Conservation (phyloP, 1,284 basidiomycete species). For the Peniophora sp. region DNA sequence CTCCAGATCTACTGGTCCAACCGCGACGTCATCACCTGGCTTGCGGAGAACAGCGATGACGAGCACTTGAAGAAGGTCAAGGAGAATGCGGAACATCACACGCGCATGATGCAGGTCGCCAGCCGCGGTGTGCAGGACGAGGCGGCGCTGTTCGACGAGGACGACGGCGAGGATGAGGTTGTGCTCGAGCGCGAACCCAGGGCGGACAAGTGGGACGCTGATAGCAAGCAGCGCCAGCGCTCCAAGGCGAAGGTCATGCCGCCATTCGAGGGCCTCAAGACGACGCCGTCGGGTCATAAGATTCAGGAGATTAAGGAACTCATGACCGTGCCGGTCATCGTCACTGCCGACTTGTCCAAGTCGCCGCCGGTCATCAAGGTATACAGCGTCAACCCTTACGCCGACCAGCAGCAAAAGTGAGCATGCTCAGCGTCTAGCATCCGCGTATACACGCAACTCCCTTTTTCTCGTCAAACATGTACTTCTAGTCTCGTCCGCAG, state of each 20-base stretch:
- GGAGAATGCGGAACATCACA: conserved; percentile 78
- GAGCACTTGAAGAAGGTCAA: conserved; percentile 90
- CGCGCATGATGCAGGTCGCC: conserved; percentile 79
- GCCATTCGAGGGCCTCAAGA: conserved; percentile 75
- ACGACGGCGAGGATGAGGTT: conserved; percentile 73
- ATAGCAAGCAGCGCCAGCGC: conserved; percentile 67
- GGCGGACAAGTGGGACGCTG: conserved; percentile 37
- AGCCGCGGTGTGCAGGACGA: conserved; percentile 79
- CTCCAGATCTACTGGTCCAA: conserved; percentile 90
- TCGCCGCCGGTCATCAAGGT: conserved; percentile 92
- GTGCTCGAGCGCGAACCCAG: conserved; percentile 60
- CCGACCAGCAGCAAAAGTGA: conserved; percentile 25
- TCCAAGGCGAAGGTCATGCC: conserved; percentile 69
- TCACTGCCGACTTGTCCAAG: conserved; percentile 89
- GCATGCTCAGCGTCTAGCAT: neutral
- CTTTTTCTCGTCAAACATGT: neutral
- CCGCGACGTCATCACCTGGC: conserved; percentile 88
- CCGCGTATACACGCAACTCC: neutral
- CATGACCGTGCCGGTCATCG: conserved; percentile 86
- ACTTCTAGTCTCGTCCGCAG: neutral
- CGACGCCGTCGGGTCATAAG: conserved; percentile 69
- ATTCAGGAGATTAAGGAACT: conserved; percentile 90
- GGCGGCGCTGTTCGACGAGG: conserved; percentile 83
- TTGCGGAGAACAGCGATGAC: conserved; percentile 91
- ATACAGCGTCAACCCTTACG: conserved; percentile 82